Evolutionary conservation across 1,284 basidiomycete genomes (phyloP).

Genomic region (Papiliotrema flavescens): DNA sequence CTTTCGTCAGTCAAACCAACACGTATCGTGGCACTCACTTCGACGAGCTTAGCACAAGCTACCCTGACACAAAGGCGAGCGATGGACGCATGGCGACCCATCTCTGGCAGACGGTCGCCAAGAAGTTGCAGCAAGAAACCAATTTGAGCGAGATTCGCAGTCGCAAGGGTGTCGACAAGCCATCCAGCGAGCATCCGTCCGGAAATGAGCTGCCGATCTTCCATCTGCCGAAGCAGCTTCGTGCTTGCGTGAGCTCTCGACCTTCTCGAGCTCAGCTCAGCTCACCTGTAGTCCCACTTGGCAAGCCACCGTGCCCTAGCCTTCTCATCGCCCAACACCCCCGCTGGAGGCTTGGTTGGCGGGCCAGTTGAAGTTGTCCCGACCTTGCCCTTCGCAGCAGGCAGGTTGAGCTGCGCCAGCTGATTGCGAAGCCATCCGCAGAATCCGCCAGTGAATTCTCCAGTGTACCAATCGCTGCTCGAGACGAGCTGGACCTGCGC

Average conservation of each 20-base stretch:
- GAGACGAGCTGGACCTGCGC: conserved; percentile 51
- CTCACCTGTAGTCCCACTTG: conserved; percentile 44
- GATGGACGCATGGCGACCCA: conserved; percentile 53
- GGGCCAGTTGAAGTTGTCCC: conserved; percentile 12
- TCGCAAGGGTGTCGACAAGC: conserved; percentile 72
- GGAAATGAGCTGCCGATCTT: conserved; percentile 77
- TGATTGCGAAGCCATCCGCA: conserved; percentile 88
- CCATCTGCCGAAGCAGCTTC: conserved; percentile 70
- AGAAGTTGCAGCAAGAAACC: conserved; percentile 73
- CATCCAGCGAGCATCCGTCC: conserved; percentile 73
- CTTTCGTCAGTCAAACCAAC: conserved; percentile 55
- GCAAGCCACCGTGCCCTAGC: conserved; percentile 26
- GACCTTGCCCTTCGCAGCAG: conserved; percentile 72
- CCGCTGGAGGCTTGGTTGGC: conserved; percentile 52
- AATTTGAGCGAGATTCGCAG: conserved; percentile 77
- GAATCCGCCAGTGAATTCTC: conserved; percentile 84
- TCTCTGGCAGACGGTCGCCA: conserved; percentile 73
- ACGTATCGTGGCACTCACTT: conserved; percentile 54
- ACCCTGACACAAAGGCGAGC: conserved; percentile 35
- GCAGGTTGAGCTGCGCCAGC: conserved; percentile 75
- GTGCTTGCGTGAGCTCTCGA: conserved; percentile 54
- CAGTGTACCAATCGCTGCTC: conserved; percentile 74
- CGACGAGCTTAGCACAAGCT: conserved; percentile 57
- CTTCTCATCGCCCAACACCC: conserved; percentile 39
- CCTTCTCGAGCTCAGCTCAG: background rate